These are phyloP conservation scores for Saccharomycopsis oosterbeekiorum DNA, from an alignment of 805 yeast species.

Conservation along the genomic window DNA sequence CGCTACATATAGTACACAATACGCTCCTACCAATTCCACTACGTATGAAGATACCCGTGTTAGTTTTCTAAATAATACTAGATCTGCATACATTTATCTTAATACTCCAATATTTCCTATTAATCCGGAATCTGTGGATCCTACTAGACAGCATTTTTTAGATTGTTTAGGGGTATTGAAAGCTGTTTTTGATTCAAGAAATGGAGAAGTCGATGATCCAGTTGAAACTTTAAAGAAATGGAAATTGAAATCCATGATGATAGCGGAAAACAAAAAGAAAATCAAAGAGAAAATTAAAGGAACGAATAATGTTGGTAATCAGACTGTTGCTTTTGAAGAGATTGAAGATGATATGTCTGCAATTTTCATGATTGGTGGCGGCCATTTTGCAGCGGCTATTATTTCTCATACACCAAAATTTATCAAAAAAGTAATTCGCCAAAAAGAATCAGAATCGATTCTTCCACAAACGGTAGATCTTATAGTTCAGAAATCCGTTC, in stretches of 20 bases:
- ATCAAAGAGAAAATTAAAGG: background rate
- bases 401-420: slow-evolving; percentile 57
- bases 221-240: slow-evolving; percentile 34
- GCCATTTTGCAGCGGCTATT: slow-evolving; percentile 95
- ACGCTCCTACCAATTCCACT: background rate
- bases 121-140: background rate
- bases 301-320: too few relatives aligned
- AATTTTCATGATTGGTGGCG: slow-evolving; percentile 90
- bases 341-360: slow-evolving; percentile 44
- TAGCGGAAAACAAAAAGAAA: slow-evolving; percentile 15
- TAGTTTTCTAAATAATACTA: slow-evolving; percentile 33
- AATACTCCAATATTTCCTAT: slow-evolving; percentile 32
- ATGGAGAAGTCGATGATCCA: slow-evolving; percentile 37
- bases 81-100: slow-evolving; percentile 59
- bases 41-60: background rate
- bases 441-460: slow-evolving; percentile 32
- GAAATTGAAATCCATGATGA: slow-evolving; percentile 20
- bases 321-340: background rate
- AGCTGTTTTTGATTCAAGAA: slow-evolving; percentile 36
- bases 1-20: background rate
- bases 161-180: slow-evolving; percentile 63
- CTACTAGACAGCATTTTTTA: slow-evolving; percentile 24
- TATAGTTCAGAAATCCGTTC: slow-evolving; percentile 75
- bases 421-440: slow-evolving; percentile 46
- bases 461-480: slow-evolving; percentile 56